Base-by-base conservation (phyloP, 768 basidiomycete species). In the Suillus tomentosus region DNA sequence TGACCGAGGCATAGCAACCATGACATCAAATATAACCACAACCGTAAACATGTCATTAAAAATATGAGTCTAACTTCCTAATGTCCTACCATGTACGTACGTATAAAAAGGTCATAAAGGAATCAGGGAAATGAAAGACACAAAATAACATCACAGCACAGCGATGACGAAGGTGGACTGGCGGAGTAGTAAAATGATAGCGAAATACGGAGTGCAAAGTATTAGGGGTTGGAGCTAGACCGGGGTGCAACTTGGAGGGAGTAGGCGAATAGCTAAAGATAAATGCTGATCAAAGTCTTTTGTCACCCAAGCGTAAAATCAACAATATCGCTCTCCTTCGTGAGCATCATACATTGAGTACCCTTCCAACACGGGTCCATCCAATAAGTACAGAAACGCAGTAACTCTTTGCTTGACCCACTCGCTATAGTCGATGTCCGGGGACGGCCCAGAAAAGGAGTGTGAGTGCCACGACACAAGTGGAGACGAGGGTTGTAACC, bases 381-480 rank as follows among this genome's bases (percentile, higher is more conserved):
- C 47, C 14, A 7, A 31, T 40, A 54, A 62, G 37, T 62, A 62
- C 51, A 62, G 36, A 37, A 15, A 27, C 24, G 53, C 19, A 22
- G 31, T 13, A 27, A 22, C 51, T 58, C 15, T 31, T 60, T 39
- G 27, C 34, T 62, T 42, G 22, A 31, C n/a, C 22, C 31, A 24
- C 40, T 60, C 15, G 34, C 64, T 79, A 97, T 70, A 98, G 84
- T 65, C 95, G 82, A 76, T 98, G 91, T 0, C 96, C 96, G 9
- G 96, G 96, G 43, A 99, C 95, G 48, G 92, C 93, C 88, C 92
- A 95, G 82, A 99, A 99, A 62, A 99, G 79, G 72, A 99, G 83
- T 5, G 95, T 95, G 73, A 96, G 79, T 11, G 87, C 90, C 19
- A 89, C 87, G 62, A 91, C 88, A 66, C 92, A 86, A 48, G 85